Percentiles rank a stretch among this genome's conserved stretches.
phyloP scores from a whole-genome alignment of 2,329 filamentous ascomycete species.

The Xylaria digitata region DNA sequence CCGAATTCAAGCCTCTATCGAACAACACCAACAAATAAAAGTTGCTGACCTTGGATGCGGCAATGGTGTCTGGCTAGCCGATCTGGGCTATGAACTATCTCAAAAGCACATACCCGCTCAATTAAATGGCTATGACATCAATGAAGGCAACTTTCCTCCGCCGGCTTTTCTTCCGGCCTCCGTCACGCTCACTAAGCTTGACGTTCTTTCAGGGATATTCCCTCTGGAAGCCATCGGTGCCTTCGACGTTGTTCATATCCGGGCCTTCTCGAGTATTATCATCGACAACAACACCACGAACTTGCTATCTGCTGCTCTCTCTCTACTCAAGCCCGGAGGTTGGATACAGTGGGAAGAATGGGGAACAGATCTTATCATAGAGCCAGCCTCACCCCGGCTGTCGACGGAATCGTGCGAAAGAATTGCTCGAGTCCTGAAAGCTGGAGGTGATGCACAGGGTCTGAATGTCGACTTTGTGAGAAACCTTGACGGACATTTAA shows the following conservation, averaged over 20 bases:
- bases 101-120: constrained; percentile 19
- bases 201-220: constrained; percentile 36
- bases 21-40: constrained; percentile 22
- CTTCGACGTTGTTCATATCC: constrained; percentile 45
- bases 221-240: constrained; percentile 35
- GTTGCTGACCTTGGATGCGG: constrained; percentile 45
- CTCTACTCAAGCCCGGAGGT: constrained; percentile 43
- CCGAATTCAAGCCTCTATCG: constrained; percentile 26
- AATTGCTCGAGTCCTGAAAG: neutral
- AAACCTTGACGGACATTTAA: neutral
- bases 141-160: constrained; percentile 40
- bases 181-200: constrained; percentile 37
- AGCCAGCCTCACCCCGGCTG: constrained; percentile 31
- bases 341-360: constrained; percentile 45
- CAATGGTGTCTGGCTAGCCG: constrained; percentile 43
- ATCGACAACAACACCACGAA: constrained; percentile 29
- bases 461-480: neutral
- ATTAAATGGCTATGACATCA: constrained; percentile 44
- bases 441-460: neutral
- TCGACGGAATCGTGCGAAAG: constrained; percentile 10
- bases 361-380: constrained; percentile 33
- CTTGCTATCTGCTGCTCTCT: constrained; percentile 32
- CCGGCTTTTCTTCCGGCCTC: constrained; percentile 33
- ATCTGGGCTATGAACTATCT: constrained; percentile 38
- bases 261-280: constrained; percentile 39